Evolutionary conservation across 2,329 filamentous ascomycete genomes (phyloP), one percentile per base, ranked within the genome.

Genomic region (Stachybotrys chartarum): DNA sequence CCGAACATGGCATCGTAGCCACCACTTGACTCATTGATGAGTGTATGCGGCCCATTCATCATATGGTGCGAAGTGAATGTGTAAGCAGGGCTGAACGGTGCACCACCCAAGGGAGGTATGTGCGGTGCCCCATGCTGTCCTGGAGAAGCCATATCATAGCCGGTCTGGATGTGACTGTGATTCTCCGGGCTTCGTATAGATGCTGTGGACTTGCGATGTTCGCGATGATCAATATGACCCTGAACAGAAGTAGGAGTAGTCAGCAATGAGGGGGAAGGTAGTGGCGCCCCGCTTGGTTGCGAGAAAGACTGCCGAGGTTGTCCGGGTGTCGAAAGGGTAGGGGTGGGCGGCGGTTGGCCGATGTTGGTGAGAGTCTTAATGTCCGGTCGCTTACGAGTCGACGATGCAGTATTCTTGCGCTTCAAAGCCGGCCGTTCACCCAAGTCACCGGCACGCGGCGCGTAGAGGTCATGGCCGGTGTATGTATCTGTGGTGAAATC

Each of bases 1-100:
- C 80, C 79, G 61, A 86, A 85, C 80, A 85, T 84, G 11, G 81
- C 78, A 58, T 85, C 82, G 62, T 78, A 84, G 3, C 67, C 65
- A n/a, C 69, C 67, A 30, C 64, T 66, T 32, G 63, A 64, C 35
- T 71, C 67, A 52, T 68, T 64, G 49, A 69, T 66, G 47, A 65
- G 60, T 11, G 60, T 57, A 16, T 61, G 56, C 10, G 65, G 64
- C 14, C 65, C 61, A 53, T 68, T 63, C n/a, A 61, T 53, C 4
- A 63, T 64, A 30, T 66, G 65, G 17, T 64, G 68, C 16, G 67
- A 66, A 30, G 62, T 68, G 50, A 68, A 79, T 60, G 66, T 72
- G 58, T 77, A 78, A 2, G 70, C 68, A 6, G 75, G 72, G 42
- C 72, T 76, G 63, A 76, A 78, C 1, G 73, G 63, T 4, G 68